Evolutionary conservation across 192 early-diverging fungal species (phyloP), one percentile per base, ranked within the genome.

Genomic region (Jimgerdemannia flammicorona): DNA sequence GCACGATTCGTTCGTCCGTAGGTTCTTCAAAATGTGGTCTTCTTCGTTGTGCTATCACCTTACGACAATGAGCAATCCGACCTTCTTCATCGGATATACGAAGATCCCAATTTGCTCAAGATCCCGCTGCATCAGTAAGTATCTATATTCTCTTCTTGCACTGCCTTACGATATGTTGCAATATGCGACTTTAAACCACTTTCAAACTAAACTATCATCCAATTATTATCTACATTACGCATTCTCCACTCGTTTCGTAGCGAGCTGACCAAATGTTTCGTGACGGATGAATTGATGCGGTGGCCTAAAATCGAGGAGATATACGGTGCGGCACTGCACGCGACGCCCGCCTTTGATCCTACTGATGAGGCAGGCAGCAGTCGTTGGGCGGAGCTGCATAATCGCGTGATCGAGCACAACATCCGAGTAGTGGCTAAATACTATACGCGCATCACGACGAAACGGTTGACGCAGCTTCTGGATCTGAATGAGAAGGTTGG

Each of bases 401-500:
- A 96, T 74, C 92, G 98, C 40, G 95, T 97, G 3, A 95, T 97
- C 75, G 98, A 99, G 80, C 98, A 99, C 90, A 99, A 99, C 83
- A 92, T 98, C 73, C 94, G 98, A 7, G 96, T 99, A 3, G 90
- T 99, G 78, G 94, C 96, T 63, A 93, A 94, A 78, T 99, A 98
- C 84, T 99, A 99, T 78, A 93, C 90, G 43, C 91, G 95, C 41
- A 93, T 98, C 49, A 90, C 93, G 7, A 89, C 91, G 40, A 89
- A 91, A 84, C 90, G 96, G 66, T 87, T 98, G 75, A 94, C 93
- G 29, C 91, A 96, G 83, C 85, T 99, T 67, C 82, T 99, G 75
- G 97, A 98, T 81, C 81, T 99, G 79, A 84, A 86, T 8, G 85
- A 84, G 43, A 77, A 91, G 75, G 92, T 93, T 82, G 67, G 72